Percentiles rank a stretch among this genome's conserved stretches.
These are phyloP conservation scores for Aspergillus homomorphus DNA, from an alignment of 495 filamentous ascomycete species.

Conservation along the genomic window DNA sequence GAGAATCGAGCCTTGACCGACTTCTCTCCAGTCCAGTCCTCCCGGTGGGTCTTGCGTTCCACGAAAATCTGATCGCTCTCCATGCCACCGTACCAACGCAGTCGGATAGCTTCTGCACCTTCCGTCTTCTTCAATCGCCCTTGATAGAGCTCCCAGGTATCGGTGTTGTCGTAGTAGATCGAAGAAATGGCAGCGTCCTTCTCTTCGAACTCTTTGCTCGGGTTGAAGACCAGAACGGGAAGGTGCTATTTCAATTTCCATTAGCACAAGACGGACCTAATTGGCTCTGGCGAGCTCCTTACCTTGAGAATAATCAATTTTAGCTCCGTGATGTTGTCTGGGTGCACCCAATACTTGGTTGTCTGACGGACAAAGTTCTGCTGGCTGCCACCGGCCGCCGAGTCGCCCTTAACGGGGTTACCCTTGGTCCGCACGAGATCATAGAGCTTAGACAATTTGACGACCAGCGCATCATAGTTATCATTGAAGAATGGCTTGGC, in stretches of 20 bases:
- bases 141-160: slow-evolving; percentile 90
- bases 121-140: slow-evolving; percentile 96
- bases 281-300: background rate
- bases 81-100: slow-evolving; percentile 98
- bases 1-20: slow-evolving; percentile 96
- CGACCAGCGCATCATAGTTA: slow-evolving; percentile 94
- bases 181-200: slow-evolving; percentile 93
- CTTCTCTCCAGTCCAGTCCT: slow-evolving; percentile 99
- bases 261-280: background rate
- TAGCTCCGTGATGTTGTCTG: slow-evolving; percentile 96
- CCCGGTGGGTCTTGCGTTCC: slow-evolving; percentile 95
- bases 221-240: slow-evolving; percentile 94
- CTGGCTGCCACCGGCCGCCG: slow-evolving; percentile 83
- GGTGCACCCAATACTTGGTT: slow-evolving; percentile 99
- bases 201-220: slow-evolving; percentile 90
- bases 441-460: slow-evolving; percentile 94
- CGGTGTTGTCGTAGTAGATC: slow-evolving; percentile 94
- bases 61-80: slow-evolving; percentile 91
- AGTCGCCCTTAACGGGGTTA: slow-evolving; percentile 87
- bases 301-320: slow-evolving; percentile 95
- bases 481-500: slow-evolving; percentile 98
- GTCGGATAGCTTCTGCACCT: slow-evolving; percentile 91
- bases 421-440: slow-evolving; percentile 90
- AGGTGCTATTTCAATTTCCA: slow-evolving; percentile 61
- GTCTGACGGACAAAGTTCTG: slow-evolving; percentile 97